These are phyloP conservation scores for Ogataea sp. DNA, from an alignment of 805 yeast genomes.

Conservation along the genomic window DNA sequence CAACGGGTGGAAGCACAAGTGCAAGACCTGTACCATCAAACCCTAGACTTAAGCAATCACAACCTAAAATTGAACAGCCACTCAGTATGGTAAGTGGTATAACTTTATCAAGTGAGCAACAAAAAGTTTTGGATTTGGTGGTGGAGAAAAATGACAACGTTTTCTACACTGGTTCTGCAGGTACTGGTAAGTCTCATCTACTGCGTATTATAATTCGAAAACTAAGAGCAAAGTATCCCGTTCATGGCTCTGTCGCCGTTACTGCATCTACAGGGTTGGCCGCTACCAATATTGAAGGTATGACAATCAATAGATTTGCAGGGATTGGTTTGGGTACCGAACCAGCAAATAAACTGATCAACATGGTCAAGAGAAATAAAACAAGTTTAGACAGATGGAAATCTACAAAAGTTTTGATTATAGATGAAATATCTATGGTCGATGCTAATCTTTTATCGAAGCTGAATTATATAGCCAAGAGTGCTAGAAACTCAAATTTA, in stretches of 20 bases:
- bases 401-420: slow-evolving; percentile 57
- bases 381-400: slow-evolving; percentile 56
- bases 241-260: slow-evolving; percentile 55
- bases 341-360: slow-evolving; percentile 34
- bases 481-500: slow-evolving; percentile 31
- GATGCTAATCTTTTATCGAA: slow-evolving; percentile 74
- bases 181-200: slow-evolving; percentile 79
- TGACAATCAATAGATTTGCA: slow-evolving; percentile 76
- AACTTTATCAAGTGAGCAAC: slow-evolving; percentile 30
- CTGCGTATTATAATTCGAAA: slow-evolving; percentile 53
- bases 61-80: slow-evolving; percentile 2
- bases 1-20: background rate
- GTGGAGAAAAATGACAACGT: slow-evolving; percentile 44
- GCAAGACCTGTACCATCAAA: slow-evolving; percentile 5
- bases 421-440: slow-evolving; percentile 94
- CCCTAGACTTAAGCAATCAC: slow-evolving; percentile 11
- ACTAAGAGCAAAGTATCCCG: slow-evolving; percentile 36
- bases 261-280: slow-evolving; percentile 97
- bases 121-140: slow-evolving; percentile 40
- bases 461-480: slow-evolving; percentile 60
- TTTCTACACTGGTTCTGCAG: slow-evolving; percentile 80
- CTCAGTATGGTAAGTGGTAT: background rate
- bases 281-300: slow-evolving; percentile 89
- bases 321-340: slow-evolving; percentile 78
- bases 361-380: slow-evolving; percentile 39